These are phyloP conservation scores for Alternaria sp. DNA, from an alignment of 2,329 filamentous ascomycete species.

Conservation along the genomic window DNA sequence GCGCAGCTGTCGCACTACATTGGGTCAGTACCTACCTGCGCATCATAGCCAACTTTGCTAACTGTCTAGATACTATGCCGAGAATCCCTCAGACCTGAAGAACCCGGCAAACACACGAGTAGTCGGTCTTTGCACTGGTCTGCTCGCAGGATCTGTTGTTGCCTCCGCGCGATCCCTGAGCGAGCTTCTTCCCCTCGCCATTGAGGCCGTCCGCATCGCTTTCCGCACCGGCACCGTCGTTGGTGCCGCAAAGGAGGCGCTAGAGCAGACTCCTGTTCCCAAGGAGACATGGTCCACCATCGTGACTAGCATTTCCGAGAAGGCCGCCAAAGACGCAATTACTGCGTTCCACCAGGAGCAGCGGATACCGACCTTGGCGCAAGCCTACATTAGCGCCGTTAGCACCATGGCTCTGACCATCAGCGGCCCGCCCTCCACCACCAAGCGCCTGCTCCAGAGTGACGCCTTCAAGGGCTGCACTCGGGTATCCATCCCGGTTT, in stretches of 20 bases:
- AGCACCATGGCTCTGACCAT: slow-evolving; percentile 66
- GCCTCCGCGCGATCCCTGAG: slow-evolving; percentile 68
- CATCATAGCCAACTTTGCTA: slow-evolving; percentile 24
- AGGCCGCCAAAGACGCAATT: slow-evolving; percentile 59
- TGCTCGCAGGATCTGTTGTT: slow-evolving; percentile 72
- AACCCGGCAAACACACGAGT: slow-evolving; percentile 59
- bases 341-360: slow-evolving; percentile 64
- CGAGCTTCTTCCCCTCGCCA: slow-evolving; percentile 66
- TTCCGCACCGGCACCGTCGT: slow-evolving; percentile 66
- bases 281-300: slow-evolving; percentile 72
- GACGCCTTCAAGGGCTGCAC: slow-evolving; percentile 58
- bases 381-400: slow-evolving; percentile 65
- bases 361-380: slow-evolving; percentile 56
- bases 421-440: slow-evolving; percentile 63
- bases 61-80: slow-evolving; percentile 52
- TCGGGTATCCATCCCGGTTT: slow-evolving; percentile 61
- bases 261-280: slow-evolving; percentile 61
- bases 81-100: slow-evolving; percentile 61
- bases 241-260: slow-evolving; percentile 50
- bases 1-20: slow-evolving; percentile 73
- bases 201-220: slow-evolving; percentile 69
- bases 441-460: slow-evolving; percentile 59
- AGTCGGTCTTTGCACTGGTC: slow-evolving; percentile 71
- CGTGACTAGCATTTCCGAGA: slow-evolving; percentile 62
- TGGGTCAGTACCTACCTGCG: slow-evolving; percentile 57